Base-by-base conservation (phyloP, 257 asterid genomes). In the Solanum piurae region DNA sequence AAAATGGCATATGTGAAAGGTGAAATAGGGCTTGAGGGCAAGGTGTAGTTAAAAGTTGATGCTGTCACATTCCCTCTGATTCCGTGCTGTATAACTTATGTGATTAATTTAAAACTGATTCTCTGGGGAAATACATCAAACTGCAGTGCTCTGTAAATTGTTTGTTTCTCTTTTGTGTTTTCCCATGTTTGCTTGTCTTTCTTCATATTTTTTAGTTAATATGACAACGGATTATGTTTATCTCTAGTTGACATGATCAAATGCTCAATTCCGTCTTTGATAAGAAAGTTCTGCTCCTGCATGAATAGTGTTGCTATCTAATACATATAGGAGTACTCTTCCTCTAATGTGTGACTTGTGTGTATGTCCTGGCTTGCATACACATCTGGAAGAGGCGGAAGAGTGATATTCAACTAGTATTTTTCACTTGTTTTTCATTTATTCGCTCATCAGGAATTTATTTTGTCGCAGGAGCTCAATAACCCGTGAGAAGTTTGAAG, bases 401-500 rank as follows among this genome's bases (percentile, higher is more conserved):
- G 68, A 80, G 85, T n/a, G 20, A 82, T 44, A 27, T 44, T 49
- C 69, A 29, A 31, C 29, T 49, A 29, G 69, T 49, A 46, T 29
- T 20, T 29, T 27, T 82, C 85, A 49, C 29, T 49, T 29, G 85
- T 18, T 82, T 49, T 82, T 9, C 16, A 82, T 79, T 49, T 46
- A 31, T 82, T 82, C 46, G 7, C 71, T 82, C 44, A 82, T 82
- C 31, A 20, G 42, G 40, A 82, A 16, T 86, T 49, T 20, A 14
- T 73, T 73, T 73, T 86, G 36, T 33, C 14, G 21, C 89, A 95
- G 99, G 99, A 96, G 99, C 96, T 88, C 98, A 85, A 96, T 97
- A 88, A 93, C 94, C 49, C 98, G 99, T 87, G 98, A 96, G 92
- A 96, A 95, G 90, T 97, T 96, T 89, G 99, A 97, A 95, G 99